Conservation (phyloP, 2,329 filamentous ascomycete genomes). For the Aspergillus amoenus region DNA sequence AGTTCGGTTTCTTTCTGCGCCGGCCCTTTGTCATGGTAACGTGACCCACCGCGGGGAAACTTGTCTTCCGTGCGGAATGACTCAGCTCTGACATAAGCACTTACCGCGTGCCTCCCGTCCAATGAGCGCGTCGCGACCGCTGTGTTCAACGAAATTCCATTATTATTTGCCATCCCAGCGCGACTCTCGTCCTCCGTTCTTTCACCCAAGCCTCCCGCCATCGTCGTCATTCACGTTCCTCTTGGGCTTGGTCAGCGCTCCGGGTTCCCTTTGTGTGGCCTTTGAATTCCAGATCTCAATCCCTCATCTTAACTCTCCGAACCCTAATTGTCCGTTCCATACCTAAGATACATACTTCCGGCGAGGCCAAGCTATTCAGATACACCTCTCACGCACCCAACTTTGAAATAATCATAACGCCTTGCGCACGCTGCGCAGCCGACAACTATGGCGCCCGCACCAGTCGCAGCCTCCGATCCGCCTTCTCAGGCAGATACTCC, state of each 20-base stretch:
- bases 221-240: slow-evolving; percentile 2
- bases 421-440: slow-evolving; percentile 28
- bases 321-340: neutral
- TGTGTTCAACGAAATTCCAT: slow-evolving; percentile 26
- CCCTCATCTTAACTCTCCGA: neutral
- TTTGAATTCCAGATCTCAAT: neutral
- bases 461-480: slow-evolving; percentile 37
- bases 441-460: slow-evolving; percentile 42
- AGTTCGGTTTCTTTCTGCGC: slow-evolving; percentile 20
- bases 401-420: slow-evolving; percentile 1
- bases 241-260: neutral
- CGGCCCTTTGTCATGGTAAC: slow-evolving; percentile 36
- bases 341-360: slow-evolving; percentile 1
- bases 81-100: slow-evolving; percentile 25
- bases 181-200: slow-evolving; percentile 26
- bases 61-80: slow-evolving; percentile 23
- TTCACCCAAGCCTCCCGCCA: slow-evolving; percentile 9
- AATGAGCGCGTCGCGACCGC: slow-evolving; percentile 37
- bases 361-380: neutral
- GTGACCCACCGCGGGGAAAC: slow-evolving; percentile 38
- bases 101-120: slow-evolving; percentile 21
- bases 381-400: neutral
- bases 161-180: slow-evolving; percentile 32
- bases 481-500: slow-evolving; percentile 48
- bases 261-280: neutral